Evolutionary conservation across 1,139 yeast species (phyloP).

Genomic region (Diutina siamensis): DNA sequence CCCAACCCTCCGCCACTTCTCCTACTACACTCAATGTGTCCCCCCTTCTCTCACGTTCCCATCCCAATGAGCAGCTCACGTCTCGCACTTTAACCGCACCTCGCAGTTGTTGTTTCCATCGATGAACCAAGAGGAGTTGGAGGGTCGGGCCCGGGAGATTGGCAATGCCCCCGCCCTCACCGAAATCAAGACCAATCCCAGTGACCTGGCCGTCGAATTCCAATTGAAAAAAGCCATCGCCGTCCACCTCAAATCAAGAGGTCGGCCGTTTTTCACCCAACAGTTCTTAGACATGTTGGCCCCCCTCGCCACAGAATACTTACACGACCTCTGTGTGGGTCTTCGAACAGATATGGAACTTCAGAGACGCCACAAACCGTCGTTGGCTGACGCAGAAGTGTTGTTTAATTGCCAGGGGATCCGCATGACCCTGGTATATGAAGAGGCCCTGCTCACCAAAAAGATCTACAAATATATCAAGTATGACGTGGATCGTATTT

Average conservation of each 20-base stretch:
- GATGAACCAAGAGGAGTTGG: background rate
- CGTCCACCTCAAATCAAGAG: constrained; percentile 2
- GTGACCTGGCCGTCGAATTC: constrained; percentile 4
- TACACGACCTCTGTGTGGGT: constrained; percentile 34
- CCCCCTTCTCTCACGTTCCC: no score
- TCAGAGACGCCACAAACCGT: constrained; percentile 58
- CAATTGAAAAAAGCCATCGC: constrained; percentile 2
- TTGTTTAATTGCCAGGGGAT: constrained; percentile 37
- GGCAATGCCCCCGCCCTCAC: background rate
- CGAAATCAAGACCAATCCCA: background rate
- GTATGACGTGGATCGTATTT: constrained; percentile 6
- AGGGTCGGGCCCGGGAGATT: background rate
- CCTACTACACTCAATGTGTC: no score
- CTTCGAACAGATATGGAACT: constrained; percentile 45
- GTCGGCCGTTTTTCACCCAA: constrained; percentile 19
- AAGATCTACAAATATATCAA: constrained; percentile 3
- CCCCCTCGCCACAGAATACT: constrained; percentile 36
- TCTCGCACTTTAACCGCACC: no score
- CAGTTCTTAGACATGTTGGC: constrained; percentile 38
- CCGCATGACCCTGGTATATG: constrained; percentile 27
- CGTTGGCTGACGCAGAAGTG: constrained; percentile 45
- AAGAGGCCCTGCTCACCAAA: constrained; percentile 17
- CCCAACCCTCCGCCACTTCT: no score
- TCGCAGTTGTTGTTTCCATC: background rate
- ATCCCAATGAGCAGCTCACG: no score